Evolutionary conservation across 139 green algal genomes (phyloP).

Genomic region (Tetraselmis striata): DNA sequence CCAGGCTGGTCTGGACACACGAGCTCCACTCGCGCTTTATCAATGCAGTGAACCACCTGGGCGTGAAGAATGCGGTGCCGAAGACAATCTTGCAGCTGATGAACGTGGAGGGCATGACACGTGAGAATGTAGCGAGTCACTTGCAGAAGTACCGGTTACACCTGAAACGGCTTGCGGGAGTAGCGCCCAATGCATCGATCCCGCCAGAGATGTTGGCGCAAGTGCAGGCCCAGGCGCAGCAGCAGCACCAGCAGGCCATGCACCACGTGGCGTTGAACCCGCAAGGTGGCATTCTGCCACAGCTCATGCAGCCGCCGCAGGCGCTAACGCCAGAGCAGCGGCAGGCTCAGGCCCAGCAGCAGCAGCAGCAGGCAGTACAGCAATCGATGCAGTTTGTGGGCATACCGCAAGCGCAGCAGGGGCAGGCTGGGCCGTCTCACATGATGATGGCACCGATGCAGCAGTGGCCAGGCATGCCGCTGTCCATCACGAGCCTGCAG

Average conservation of each 20-base stretch:
- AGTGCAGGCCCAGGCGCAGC: neutral
- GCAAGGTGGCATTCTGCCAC: neutral
- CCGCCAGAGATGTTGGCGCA: neutral
- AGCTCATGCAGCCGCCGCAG: neutral
- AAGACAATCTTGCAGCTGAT: conserved; percentile 91
- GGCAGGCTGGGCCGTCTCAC: neutral
- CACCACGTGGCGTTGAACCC: neutral
- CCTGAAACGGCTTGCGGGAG: conserved; percentile 42
- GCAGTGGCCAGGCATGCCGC: neutral
- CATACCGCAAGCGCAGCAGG: too few species aligned
- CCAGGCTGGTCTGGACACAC: neutral
- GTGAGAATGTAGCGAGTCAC: conserved; percentile 90
- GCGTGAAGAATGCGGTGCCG: conserved; percentile 67
- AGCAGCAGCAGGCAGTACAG: neutral
- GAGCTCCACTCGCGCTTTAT: neutral
- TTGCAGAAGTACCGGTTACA: conserved; percentile 89
- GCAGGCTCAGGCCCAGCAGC: neutral
- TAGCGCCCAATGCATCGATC: neutral
- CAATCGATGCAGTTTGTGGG: neutral
- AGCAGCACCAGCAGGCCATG: neutral
- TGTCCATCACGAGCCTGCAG: neutral
- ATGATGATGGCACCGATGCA: neutral
- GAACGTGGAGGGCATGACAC: conserved; percentile 83
- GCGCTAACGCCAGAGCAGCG: neutral
- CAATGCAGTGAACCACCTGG: conserved; percentile 29